Base-by-base conservation (phyloP, 805 yeast genomes). In the Candida loeiensis region DNA sequence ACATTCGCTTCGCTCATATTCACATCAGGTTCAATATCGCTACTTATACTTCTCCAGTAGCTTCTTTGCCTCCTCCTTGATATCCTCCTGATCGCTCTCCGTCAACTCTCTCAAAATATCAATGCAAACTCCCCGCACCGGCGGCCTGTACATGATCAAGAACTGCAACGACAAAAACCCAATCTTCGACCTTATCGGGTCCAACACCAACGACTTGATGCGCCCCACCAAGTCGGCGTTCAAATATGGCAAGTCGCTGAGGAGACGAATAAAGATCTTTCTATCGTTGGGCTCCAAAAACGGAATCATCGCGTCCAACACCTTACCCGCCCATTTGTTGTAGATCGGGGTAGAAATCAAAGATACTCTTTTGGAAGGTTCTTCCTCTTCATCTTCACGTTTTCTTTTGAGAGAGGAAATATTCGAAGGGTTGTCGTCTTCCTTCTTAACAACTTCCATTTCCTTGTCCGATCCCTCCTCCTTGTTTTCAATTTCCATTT, bases 81-180 rank as follows among this genome's bases (percentile, higher is more conserved):
- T 60, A 39, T 72, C 77, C 34, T 75, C 79, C 48, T 77, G 77
- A 27, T 68, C 69, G 31, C 74, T 63, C 26, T 53, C 55, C 20
- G 53, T 41, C 47, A 81, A 55, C 12, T 74, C 76, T 36, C 59
- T 59, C 37, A 81, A 62, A 3, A 80, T 64, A 3, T 62, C 64
- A 19, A 80, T 52, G 50, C 84, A 78, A 9, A 66, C 63, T 2
- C 58, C 68, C 45, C 81, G 77, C 20, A 78, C 87, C 0, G 98
- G 97, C 1, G 96, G 96, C 52, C 95, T 76, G 59, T 86, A 85
- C 91, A 88, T 85, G 40, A 90, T 77, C 45, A 93, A 63, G 53
- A 83, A 87, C 48, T 85, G 86, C 41, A 95, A 64, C 1, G 95
- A 79, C 50, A 87, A 82, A 50, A 86, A 79, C 0, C 98, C 99